Evolutionary conservation across 2,329 filamentous ascomycete species (phyloP).

Genomic region (Elsinoe necatrix): DNA sequence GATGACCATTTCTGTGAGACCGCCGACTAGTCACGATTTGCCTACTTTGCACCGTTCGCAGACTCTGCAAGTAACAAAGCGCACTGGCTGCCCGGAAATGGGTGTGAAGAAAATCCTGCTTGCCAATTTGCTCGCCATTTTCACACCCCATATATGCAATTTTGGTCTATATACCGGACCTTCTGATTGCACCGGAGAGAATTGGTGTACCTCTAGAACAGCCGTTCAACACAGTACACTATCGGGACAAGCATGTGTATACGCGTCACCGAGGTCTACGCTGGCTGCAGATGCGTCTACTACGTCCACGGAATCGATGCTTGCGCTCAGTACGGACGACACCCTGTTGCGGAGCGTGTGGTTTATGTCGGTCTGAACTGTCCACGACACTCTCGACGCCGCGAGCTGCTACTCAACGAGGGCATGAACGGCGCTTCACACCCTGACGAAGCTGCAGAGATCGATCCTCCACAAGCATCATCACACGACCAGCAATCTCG

Average conservation of each 20-base stretch:
- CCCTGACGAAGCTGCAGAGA: neutral
- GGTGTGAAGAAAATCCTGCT: neutral
- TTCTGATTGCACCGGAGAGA: neutral
- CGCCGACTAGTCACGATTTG: neutral
- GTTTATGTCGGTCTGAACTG: conserved; percentile 17
- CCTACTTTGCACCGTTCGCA: neutral
- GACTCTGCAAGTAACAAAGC: neutral
- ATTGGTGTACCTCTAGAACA: neutral
- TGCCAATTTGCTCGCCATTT: neutral
- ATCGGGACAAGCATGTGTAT: conserved; percentile 17
- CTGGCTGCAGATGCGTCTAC: conserved; percentile 18
- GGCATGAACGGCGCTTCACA: neutral
- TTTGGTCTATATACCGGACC: neutral
- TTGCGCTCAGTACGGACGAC: conserved; percentile 16
- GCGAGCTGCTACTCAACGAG: neutral
- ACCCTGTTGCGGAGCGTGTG: conserved; percentile 16
- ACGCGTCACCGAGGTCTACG: conserved; percentile 18
- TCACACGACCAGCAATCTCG: neutral
- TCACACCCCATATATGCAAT: neutral
- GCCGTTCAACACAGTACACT: neutral
- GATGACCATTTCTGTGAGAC: neutral
- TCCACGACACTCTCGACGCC: conserved; percentile 13
- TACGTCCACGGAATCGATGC: conserved; percentile 18
- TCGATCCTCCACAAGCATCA: neutral
- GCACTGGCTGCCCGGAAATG: neutral